Conservation (phyloP, 2,329 filamentous ascomycete genomes). For the Sporothrix brasiliensis region DNA sequence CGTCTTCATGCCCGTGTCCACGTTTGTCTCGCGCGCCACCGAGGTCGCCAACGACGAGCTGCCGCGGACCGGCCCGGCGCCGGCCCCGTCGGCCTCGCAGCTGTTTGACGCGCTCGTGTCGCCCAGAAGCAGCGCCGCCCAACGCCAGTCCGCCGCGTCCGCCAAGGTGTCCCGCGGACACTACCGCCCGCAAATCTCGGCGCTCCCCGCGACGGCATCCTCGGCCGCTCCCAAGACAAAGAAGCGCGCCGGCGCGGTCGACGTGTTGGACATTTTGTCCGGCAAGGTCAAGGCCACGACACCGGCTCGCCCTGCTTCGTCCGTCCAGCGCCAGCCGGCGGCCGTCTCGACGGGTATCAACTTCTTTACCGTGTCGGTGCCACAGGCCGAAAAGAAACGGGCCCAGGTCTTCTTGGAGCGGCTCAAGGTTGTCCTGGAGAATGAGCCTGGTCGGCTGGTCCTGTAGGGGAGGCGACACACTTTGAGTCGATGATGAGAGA, state of each 20-base stretch:
- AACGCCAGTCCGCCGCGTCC: conserved; percentile 42
- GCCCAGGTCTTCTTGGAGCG: conserved; percentile 81
- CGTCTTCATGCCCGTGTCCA: conserved; percentile 78
- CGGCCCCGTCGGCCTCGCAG: conserved; percentile 72
- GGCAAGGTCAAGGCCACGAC: conserved; percentile 32
- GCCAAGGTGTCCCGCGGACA: conserved; percentile 58
- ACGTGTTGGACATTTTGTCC: conserved; percentile 76
- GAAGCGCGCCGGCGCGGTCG: conserved; percentile 44
- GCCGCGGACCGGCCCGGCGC: conserved; percentile 62
- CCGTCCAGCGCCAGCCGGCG: conserved; percentile 43
- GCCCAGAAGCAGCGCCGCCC: conserved; percentile 49
- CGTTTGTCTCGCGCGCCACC: conserved; percentile 82
- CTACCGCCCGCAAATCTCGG: conserved; percentile 72
- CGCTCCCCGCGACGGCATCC: conserved; percentile 53
- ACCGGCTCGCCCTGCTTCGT: conserved; percentile 26
- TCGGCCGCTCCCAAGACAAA: conserved; percentile 22
- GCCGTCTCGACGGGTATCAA: conserved; percentile 64
- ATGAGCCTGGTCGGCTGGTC: conserved; percentile 75
- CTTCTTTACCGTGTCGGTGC: conserved; percentile 79
- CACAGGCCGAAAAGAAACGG: conserved; percentile 77
- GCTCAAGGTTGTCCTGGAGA: conserved; percentile 80
- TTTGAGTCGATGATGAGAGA: background rate
- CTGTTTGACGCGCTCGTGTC: conserved; percentile 86
- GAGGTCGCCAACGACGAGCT: conserved; percentile 87
- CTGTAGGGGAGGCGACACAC: conserved; percentile 46